Evolutionary conservation across 345 rosid genomes (phyloP).

Genomic region (Schrenkiella parvula): DNA sequence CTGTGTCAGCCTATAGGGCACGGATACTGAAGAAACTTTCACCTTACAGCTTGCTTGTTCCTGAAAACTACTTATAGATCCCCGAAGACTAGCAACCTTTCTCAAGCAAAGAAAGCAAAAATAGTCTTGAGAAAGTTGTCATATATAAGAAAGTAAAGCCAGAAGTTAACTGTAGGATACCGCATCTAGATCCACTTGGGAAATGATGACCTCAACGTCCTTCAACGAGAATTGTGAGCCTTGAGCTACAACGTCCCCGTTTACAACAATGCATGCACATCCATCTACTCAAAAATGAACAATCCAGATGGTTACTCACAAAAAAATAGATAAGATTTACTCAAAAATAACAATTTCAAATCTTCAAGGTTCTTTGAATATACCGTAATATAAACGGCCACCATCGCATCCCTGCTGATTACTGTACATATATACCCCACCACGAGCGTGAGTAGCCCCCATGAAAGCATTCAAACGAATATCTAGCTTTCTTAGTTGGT

Average conservation of each 20-base stretch:
- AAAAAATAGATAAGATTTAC: neutral
- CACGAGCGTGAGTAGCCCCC: constrained; percentile 76
- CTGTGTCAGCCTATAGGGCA: constrained; percentile 64
- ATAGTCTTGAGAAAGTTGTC: neutral
- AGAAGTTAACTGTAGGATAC: constrained; percentile 38
- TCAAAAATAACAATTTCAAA: neutral
- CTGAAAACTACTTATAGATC: constrained; percentile 83
- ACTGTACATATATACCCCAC: constrained; percentile 96
- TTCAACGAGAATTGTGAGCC: constrained; percentile 91
- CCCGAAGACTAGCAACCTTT: constrained; percentile 93
- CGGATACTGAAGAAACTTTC: constrained; percentile 59
- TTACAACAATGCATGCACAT: constrained; percentile 74
- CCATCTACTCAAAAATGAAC: constrained; percentile 53
- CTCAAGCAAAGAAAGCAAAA: constrained; percentile 19
- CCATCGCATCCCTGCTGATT: constrained; percentile 99
- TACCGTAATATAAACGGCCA: constrained; percentile 86
- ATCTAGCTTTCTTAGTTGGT: constrained; percentile 83
- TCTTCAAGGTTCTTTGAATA: neutral
- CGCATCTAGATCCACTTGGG: constrained; percentile 91
- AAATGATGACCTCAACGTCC: constrained; percentile 87
- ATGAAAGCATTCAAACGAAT: constrained; percentile 68
- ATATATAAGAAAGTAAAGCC: neutral
- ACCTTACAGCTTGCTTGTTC: constrained; percentile 81
- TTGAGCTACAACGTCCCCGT: constrained; percentile 81
- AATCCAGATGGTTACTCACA: neutral